A percentile compares a stretch with the other conserved stretches of the same genome.
These are phyloP conservation scores for Guadua angustifolia DNA, from an alignment of 176 grass and related monocot genomes.

Conservation along the genomic window DNA sequence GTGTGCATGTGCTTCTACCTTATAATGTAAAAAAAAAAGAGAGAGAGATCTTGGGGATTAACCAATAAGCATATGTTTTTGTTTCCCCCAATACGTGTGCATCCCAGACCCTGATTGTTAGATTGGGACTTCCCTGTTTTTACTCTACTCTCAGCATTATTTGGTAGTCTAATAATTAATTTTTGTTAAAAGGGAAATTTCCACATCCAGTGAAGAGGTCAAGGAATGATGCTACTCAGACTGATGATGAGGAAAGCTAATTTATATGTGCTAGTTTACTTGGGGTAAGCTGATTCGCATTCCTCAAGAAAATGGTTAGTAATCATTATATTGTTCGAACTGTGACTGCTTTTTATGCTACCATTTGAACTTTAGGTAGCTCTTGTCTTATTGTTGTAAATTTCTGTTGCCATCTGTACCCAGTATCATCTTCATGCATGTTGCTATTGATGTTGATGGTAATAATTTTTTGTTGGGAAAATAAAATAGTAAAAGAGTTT, in stretches of 20 bases:
- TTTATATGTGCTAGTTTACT: slow-evolving; percentile 18
- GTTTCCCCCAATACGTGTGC: background rate
- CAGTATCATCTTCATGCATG: background rate
- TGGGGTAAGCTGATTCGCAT: slow-evolving; percentile 46
- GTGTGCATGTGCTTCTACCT: background rate
- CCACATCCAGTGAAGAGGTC: slow-evolving; percentile 51
- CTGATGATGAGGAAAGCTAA: slow-evolving; percentile 75
- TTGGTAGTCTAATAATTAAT: slow-evolving; percentile 43
- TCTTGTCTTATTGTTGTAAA: slow-evolving; percentile 20
- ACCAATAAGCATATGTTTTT: background rate
- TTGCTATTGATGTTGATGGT: background rate
- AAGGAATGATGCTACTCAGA: slow-evolving; percentile 56
- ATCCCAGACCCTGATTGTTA: slow-evolving; percentile 21
- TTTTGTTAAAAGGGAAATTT: slow-evolving; percentile 56
- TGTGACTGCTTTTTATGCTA: slow-evolving; percentile 4
- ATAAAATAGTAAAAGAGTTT: background rate
- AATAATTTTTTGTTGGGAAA: background rate
- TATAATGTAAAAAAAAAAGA: background rate
- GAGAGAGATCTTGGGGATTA: background rate
- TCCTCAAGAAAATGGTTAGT: slow-evolving; percentile 4
- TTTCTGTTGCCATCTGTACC: slow-evolving; percentile 22
- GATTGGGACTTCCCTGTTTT: slow-evolving; percentile 2
- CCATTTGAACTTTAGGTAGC: slow-evolving; percentile 7
- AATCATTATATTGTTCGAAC: background rate
- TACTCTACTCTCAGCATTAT: slow-evolving; percentile 11